These are phyloP conservation scores for Heimioporus sp. DNA, from an alignment of 768 basidiomycete species.

Conservation along the genomic window DNA sequence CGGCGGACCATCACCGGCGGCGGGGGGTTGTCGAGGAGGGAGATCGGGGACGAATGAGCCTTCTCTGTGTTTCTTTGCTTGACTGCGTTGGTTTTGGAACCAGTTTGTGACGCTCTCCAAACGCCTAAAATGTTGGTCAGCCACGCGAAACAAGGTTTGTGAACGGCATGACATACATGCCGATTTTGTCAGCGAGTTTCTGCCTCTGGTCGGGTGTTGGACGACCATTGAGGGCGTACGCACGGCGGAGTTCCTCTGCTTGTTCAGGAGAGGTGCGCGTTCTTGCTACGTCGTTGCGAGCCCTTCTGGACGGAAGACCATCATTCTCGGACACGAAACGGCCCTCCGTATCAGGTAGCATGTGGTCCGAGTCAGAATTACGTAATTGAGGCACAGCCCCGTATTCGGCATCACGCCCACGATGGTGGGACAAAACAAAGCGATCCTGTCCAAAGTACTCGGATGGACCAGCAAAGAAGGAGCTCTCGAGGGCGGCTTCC, in stretches of 20 bases:
- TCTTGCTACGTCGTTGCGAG: slow-evolving; percentile 38
- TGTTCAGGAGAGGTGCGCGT: slow-evolving; percentile 63
- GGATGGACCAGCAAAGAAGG: slow-evolving; percentile 33
- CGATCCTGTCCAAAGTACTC: slow-evolving; percentile 31
- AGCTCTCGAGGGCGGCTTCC: slow-evolving; percentile 25
- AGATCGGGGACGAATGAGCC: slow-evolving; percentile 35
- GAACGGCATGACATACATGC: slow-evolving; percentile 57
- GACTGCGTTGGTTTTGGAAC: slow-evolving; percentile 85
- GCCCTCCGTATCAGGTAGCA: slow-evolving; percentile 49
- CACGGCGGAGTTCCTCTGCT: slow-evolving; percentile 63
- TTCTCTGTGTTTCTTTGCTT: slow-evolving; percentile 69
- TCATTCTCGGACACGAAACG: slow-evolving; percentile 53
- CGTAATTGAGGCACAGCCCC: slow-evolving; percentile 25
- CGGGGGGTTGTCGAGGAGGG: slow-evolving; percentile 16
- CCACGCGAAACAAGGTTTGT: slow-evolving; percentile 12
- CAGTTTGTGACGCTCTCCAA: slow-evolving; percentile 81
- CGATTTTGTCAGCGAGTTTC: slow-evolving; percentile 62
- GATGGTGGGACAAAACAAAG: slow-evolving; percentile 33
- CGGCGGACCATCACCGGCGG: slow-evolving; percentile 2
- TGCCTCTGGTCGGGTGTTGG: slow-evolving; percentile 68
- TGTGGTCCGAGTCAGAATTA: slow-evolving; percentile 48
- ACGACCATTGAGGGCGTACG: slow-evolving; percentile 63
- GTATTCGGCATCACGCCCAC: slow-evolving; percentile 25
- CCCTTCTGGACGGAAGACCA: slow-evolving; percentile 30
- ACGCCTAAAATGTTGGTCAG: slow-evolving; percentile 51